Evolutionary conservation across 352 stramenopile species (phyloP).

Genomic region (Pythium diclinum): DNA sequence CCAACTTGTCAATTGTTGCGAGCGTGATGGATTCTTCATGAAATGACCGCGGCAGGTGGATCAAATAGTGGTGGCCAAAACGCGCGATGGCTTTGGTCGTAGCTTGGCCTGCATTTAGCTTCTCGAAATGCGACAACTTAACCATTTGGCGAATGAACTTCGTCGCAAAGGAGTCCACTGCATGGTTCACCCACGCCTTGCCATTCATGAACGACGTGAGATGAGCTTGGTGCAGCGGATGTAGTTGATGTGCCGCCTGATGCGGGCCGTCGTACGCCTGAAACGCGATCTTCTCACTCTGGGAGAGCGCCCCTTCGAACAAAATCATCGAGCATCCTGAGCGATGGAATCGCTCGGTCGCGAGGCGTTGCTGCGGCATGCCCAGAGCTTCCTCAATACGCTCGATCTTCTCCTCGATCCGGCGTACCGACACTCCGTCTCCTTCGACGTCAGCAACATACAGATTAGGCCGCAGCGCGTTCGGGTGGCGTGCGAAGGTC

Average conservation of each 20-base stretch:
- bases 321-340: constrained; percentile 62
- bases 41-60: constrained; percentile 74
- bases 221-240: constrained; percentile 63
- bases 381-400: constrained; percentile 67
- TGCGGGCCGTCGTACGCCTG: constrained; percentile 60
- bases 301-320: constrained; percentile 68
- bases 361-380: constrained; percentile 36
- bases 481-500: constrained; percentile 46
- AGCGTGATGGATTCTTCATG: constrained; percentile 68
- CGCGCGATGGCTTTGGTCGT: constrained; percentile 65
- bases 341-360: constrained; percentile 51
- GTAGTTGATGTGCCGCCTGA: constrained; percentile 52
- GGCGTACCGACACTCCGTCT: constrained; percentile 55
- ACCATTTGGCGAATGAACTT: constrained; percentile 83
- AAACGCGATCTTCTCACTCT: constrained; percentile 64
- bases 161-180: constrained; percentile 51
- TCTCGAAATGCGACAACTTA: constrained; percentile 63
- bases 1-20: constrained; percentile 69
- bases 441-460: constrained; percentile 70
- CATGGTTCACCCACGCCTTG: constrained; percentile 62
- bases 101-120: constrained; percentile 42
- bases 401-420: constrained; percentile 62
- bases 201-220: constrained; percentile 75
- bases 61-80: constrained; percentile 80
- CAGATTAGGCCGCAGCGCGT: constrained; percentile 60